Conservation (phyloP, 176 grass and related monocot genomes). For the Lolium rigidum region DNA sequence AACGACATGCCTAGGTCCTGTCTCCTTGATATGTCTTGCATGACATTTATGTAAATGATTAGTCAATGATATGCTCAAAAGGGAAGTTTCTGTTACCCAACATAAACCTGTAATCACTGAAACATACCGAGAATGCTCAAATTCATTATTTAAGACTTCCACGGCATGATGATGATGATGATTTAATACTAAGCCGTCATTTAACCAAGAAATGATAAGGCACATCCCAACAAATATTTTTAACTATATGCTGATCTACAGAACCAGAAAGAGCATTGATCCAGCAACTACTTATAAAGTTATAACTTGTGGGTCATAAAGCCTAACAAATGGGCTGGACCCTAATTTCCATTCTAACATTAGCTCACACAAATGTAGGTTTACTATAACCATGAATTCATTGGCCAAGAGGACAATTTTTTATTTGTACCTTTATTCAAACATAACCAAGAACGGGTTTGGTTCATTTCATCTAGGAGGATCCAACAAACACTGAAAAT, state of each 20-base stretch:
- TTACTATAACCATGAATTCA: background rate
- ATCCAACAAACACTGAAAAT: background rate
- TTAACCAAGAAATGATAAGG: background rate
- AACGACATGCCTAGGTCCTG: background rate
- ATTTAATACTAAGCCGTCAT: background rate
- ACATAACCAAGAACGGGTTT: background rate
- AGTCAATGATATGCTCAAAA: background rate
- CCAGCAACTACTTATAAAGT: background rate
- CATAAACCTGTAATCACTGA: background rate
- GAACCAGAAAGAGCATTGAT: background rate
- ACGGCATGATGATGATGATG: background rate
- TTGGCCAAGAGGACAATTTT: constrained; percentile 14
- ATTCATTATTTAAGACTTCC: background rate
- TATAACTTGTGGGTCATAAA: background rate
- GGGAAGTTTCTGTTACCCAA: background rate
- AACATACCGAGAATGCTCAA: background rate
- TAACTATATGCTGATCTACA: background rate
- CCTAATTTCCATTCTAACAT: background rate
- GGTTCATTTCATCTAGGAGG: background rate
- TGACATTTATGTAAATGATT: background rate
- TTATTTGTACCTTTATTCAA: too few species aligned
- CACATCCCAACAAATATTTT: background rate
- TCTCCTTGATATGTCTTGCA: background rate
- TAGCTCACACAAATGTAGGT: too few species aligned
- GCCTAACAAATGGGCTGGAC: background rate